A percentile compares a stretch with the other conserved stretches of the same genome.
Evolutionary conservation across 164 flowering plant species (phyloP).

Genomic region (Macadamia tetraphylla): DNA sequence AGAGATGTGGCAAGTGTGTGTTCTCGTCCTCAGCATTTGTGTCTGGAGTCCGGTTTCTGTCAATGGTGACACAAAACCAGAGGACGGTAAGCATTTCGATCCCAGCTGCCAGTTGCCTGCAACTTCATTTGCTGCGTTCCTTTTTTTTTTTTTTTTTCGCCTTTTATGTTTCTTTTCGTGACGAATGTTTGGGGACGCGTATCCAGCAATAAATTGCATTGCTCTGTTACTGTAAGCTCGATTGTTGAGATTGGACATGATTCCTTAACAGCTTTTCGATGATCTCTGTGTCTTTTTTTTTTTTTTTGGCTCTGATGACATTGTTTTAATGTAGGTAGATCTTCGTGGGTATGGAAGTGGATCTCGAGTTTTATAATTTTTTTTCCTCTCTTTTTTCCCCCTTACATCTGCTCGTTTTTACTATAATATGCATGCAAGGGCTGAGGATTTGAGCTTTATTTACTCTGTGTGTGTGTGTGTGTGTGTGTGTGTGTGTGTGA

Average conservation of each 20-base stretch:
- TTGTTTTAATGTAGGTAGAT: neutral
- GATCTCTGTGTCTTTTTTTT: neutral
- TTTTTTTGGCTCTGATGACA: neutral
- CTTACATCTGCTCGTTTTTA: no score
- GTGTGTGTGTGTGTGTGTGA: no score
- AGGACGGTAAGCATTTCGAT: slow-evolving; percentile 33
- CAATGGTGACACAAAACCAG: slow-evolving; percentile 45
- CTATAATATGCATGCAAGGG: no score
- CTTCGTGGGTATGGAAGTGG: neutral
- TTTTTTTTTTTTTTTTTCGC: neutral
- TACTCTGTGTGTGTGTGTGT: no score
- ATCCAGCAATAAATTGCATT: neutral
- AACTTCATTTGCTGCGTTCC: neutral
- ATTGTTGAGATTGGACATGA: neutral
- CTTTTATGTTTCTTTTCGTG: neutral
- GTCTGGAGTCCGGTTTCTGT: slow-evolving; percentile 19
- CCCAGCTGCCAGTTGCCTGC: neutral
- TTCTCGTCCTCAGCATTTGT: slow-evolving; percentile 29
- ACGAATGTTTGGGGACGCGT: neutral
- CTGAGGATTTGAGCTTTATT: no score
- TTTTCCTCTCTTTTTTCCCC: no score
- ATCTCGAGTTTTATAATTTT: neutral
- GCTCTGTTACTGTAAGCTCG: neutral
- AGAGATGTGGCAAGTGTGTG: slow-evolving; percentile 19
- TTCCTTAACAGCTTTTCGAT: neutral